These are phyloP conservation scores for Cronartium quercuum DNA, from an alignment of 1,284 basidiomycete species.

Conservation along the genomic window DNA sequence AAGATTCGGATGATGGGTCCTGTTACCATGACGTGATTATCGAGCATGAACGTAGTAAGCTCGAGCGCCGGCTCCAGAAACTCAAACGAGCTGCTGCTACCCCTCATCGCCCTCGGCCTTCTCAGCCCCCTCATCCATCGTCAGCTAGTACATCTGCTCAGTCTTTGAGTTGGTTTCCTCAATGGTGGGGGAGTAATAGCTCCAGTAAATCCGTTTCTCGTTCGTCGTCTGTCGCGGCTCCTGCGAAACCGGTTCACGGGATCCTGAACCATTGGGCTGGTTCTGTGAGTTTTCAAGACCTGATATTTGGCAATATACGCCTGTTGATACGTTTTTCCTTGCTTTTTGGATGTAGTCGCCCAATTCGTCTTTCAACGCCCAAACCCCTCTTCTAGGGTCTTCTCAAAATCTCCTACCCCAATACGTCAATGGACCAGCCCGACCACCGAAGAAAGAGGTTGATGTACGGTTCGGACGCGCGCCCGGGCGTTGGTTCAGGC, in stretches of 20 bases:
- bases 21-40: constrained; percentile 36
- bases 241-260: neutral
- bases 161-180: neutral
- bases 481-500: constrained; percentile 8
- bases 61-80: constrained; percentile 30
- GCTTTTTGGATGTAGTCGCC: no score
- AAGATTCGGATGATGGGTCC: constrained; percentile 27
- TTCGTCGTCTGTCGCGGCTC: no score
- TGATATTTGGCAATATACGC: no score
- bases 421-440: neutral
- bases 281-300: neutral
- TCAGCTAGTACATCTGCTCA: neutral
- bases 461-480: constrained; percentile 6
- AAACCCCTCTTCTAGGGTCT: neutral
- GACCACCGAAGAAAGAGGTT: neutral
- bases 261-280: neutral
- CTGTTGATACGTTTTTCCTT: no score
- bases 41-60: constrained; percentile 31
- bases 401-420: neutral
- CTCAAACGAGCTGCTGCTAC: neutral
- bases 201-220: no score
- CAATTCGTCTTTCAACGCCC: neutral
- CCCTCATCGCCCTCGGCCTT: neutral
- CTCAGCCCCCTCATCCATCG: neutral
- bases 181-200: no score